Evolutionary conservation across 2,329 filamentous ascomycete species (phyloP).

Genomic region (Colletotrichum coccodes): DNA sequence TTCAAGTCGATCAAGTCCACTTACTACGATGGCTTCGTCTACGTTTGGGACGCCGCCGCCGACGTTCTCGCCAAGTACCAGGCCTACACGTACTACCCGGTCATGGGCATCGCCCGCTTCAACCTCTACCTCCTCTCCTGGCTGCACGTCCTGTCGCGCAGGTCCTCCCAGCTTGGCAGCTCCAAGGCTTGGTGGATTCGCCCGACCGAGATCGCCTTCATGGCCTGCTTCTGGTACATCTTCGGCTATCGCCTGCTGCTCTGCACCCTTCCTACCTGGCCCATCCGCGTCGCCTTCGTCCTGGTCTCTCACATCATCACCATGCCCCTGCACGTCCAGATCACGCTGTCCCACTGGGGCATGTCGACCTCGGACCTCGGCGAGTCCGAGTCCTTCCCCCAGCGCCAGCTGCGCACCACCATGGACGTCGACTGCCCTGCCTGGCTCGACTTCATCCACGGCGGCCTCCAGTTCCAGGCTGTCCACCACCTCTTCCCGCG

Average conservation of each 20-base stretch:
- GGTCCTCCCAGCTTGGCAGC: constrained; percentile 64
- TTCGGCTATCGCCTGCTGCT: constrained; percentile 75
- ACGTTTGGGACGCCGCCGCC: constrained; percentile 70
- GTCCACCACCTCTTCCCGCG: constrained; percentile 77
- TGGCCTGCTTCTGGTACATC: constrained; percentile 73
- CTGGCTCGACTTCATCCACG: constrained; percentile 79
- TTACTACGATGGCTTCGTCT: constrained; percentile 71
- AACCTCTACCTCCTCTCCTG: constrained; percentile 77
- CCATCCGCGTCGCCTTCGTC: constrained; percentile 68
- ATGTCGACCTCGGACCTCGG: constrained; percentile 76
- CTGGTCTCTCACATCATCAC: constrained; percentile 73
- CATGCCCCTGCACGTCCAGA: constrained; percentile 76
- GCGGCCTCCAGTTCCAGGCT: constrained; percentile 78
- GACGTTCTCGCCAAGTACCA: constrained; percentile 70
- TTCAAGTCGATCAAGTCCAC: constrained; percentile 71
- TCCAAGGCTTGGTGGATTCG: constrained; percentile 74
- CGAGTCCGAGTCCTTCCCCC: constrained; percentile 72
- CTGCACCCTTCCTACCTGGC: constrained; percentile 66
- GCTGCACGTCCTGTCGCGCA: constrained; percentile 68
- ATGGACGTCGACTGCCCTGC: constrained; percentile 79
- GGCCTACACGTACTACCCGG: constrained; percentile 74
- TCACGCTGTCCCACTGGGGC: constrained; percentile 78
- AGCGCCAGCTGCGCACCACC: constrained; percentile 76
- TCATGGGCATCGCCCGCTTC: constrained; percentile 76
- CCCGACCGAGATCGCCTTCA: constrained; percentile 71